A percentile compares a stretch with the other conserved stretches of the same genome.
Evolutionary conservation across 441 rosid species (phyloP).

Genomic region (Bocquillonia castaneifolia): DNA sequence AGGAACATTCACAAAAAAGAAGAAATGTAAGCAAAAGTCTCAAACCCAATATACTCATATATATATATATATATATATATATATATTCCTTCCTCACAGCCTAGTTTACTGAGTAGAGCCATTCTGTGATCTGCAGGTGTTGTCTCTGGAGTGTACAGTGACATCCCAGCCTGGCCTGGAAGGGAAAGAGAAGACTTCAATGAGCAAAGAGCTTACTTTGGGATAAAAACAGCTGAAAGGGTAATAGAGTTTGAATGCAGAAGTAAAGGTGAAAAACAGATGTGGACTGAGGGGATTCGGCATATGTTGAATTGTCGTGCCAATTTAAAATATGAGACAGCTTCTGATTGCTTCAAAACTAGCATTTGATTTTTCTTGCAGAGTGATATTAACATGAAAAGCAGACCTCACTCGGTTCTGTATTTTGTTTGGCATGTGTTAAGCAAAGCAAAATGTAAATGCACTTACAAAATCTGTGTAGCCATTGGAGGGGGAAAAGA

Average conservation of each 20-base stretch:
- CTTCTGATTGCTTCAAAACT: slow-evolving; percentile 17
- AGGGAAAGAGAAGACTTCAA: slow-evolving; percentile 44
- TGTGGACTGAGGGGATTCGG: slow-evolving; percentile 80
- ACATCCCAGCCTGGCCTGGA: slow-evolving; percentile 57
- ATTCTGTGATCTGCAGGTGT: slow-evolving; percentile 37
- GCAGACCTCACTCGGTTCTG: not conserved
- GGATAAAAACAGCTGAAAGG: slow-evolving; percentile 65
- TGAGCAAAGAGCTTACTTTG: slow-evolving; percentile 65
- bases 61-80: no score
- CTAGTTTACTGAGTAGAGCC: slow-evolving; percentile 9
- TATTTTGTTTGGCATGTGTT: not conserved
- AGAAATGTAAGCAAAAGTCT: slow-evolving; percentile 63
- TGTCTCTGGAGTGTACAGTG: slow-evolving; percentile 55
- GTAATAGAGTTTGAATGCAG: slow-evolving; percentile 79
- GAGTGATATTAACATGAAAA: slow-evolving; percentile 14
- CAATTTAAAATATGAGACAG: slow-evolving; percentile 25
- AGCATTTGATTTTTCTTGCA: slow-evolving; percentile 10
- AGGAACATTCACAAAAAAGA: slow-evolving; percentile 84
- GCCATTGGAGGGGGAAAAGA: not conserved
- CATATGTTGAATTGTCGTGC: slow-evolving; percentile 51
- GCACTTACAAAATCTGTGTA: slow-evolving; percentile 11
- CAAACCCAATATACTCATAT: slow-evolving; percentile 10
- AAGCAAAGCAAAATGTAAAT: slow-evolving; percentile 6
- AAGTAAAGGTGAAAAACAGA: slow-evolving; percentile 56
- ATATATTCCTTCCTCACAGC: slow-evolving; percentile 13